Evolutionary conservation across 2,329 filamentous ascomycete species (phyloP), one percentile per base, ranked within the genome.

Genomic region (Curvularia hawaiiensis): DNA sequence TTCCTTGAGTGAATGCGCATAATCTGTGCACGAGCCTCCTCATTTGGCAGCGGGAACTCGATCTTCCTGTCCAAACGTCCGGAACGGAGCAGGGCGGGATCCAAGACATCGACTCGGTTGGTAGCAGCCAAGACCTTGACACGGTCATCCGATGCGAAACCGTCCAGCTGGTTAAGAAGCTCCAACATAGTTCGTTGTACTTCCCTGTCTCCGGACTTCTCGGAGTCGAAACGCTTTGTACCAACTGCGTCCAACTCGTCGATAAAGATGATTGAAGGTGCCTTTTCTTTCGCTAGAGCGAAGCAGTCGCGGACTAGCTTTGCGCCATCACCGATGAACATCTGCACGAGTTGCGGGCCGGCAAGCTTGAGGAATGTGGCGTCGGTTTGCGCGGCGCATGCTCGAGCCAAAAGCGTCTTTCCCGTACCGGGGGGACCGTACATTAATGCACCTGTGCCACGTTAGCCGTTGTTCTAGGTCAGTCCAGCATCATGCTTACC

Each of bases 101-200:
- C 94, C 18, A 97, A 84, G 8, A 97, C 93, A 73, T 97, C 94
- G 57, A 97, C 89, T 76, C 93, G 89, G 82, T 98, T 97, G 24
- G 93, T 97, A 44, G 93, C 93, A 3, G 93, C 93, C 50, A 98
- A 84, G 5, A 98, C 94, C 82, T 97, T 98, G 84, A 97, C 96
- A 50, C 93, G 88, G 75, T 97, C 94, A 75, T 97, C 93, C 7
- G 92, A 97, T 0, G 95, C 96, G 74, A 99, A 99, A 52, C 95
- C 95, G 74, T 99, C 95, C 1, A 99, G 88, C 82, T 99, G 95
- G 81, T 99, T 99, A 64, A 99, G 89, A 54, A 99, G 86, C 79
- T 99, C 95, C 81, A 99, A 83, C 96, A 99, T 99, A 56, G 95
- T 99, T 77, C 95, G 88, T 81, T 99, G 95, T 43, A 99, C 95